Base-by-base conservation (phyloP, 2,329 filamentous ascomycete genomes). In the Fusarium secorum region DNA sequence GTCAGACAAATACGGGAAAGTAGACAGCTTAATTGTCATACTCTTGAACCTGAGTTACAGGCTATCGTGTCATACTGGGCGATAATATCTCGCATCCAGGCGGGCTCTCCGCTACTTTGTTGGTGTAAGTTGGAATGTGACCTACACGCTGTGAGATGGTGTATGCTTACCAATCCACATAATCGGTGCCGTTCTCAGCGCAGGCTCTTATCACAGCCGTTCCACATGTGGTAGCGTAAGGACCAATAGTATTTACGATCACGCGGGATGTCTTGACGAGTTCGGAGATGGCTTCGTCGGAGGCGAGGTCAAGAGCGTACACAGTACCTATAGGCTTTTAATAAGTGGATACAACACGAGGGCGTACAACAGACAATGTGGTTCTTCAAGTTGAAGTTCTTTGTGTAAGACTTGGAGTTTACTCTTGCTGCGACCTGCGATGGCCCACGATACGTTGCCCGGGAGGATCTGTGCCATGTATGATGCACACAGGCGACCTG, bases 371-470 rank as follows among this genome's bases (percentile, higher is more conserved):
- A 41, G 14, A 72, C 66, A 68, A 15, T 53, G 48, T 41, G 45
- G 35, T 22, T 30, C 61, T 11, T 56, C n/a, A 7, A 42, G 35
- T 4, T 41, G 26, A 7, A 72, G 51, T 3, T 67, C 38, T 28
- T 87, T 82, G 20, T 88, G 87, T 15, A 97, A 81, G 33, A 82
- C 81, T 71, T 91, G 85, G 5, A 98, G 86, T 79, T 97, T 97
- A 56, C 83, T 82, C 36, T 84, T 81, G n/a, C 91, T 94, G 26
- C 94, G 91, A 24, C 94, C 94, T 44, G 93, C 93, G 52, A 97
- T 84, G 14, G 92, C 94, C 94, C 94, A 97, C 82, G 88, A 92
- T 62, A 96, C 80, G 77, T 92, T 87, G 24, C 90, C 91, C 0
- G 93, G 92, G 2, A 93, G 84, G 68, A 87, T 82, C 24, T 86